These are phyloP conservation scores for Ogataea thermomethanolica DNA, from an alignment of 805 yeast genomes.

Conservation along the genomic window DNA sequence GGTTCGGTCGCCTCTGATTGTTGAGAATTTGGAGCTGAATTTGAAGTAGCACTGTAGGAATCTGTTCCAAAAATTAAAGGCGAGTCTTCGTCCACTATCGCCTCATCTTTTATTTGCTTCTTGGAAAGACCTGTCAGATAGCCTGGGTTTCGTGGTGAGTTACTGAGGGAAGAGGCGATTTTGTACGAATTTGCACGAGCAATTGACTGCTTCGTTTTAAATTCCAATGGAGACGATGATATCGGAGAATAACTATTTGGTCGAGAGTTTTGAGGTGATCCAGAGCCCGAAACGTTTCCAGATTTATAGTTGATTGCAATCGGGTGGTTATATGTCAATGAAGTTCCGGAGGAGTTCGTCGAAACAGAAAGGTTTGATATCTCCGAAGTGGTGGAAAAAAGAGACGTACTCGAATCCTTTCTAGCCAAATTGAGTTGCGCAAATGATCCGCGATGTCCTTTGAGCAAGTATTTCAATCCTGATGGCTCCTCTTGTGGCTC, in stretches of 20 bases:
- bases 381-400: slow-evolving; percentile 30
- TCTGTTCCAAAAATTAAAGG: slow-evolving; percentile 5
- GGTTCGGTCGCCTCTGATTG: slow-evolving; percentile 5
- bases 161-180: slow-evolving; percentile 25
- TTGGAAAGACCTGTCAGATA: slow-evolving; percentile 21
- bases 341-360: slow-evolving; percentile 18
- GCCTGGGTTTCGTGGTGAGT: slow-evolving; percentile 23
- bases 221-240: slow-evolving; percentile 28
- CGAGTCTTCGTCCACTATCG: slow-evolving; percentile 20
- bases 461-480: slow-evolving; percentile 26
- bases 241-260: slow-evolving; percentile 17
- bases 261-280: slow-evolving; percentile 4
- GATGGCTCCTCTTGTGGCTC: slow-evolving; percentile 14
- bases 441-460: slow-evolving; percentile 36
- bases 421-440: slow-evolving; percentile 30
- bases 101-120: slow-evolving; percentile 17
- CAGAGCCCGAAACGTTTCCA: slow-evolving; percentile 1
- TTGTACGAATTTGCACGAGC: slow-evolving; percentile 25
- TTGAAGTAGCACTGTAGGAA: background rate
- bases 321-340: slow-evolving; percentile 18
- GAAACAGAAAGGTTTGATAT: slow-evolving; percentile 26
- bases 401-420: slow-evolving; percentile 27
- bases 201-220: slow-evolving; percentile 23
- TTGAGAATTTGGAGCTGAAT: slow-evolving; percentile 6
- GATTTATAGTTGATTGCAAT: slow-evolving; percentile 17